These are phyloP conservation scores for Malania oleifera DNA, from an alignment of 164 flowering plant species.

Conservation along the genomic window DNA sequence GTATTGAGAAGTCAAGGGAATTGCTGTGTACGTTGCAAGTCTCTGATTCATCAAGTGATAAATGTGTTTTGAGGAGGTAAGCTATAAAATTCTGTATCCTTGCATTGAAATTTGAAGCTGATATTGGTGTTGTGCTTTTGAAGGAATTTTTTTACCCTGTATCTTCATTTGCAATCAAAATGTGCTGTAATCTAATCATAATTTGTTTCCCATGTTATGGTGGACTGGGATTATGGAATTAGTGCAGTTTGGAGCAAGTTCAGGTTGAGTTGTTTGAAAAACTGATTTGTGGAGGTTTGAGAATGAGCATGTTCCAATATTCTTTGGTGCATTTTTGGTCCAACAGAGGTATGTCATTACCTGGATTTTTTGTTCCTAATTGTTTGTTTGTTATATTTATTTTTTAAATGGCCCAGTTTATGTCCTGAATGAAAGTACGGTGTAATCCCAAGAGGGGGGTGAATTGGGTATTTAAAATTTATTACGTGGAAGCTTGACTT, in stretches of 20 bases:
- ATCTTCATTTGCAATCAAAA: no score
- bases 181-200: neutral
- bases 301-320: slow-evolving; percentile 52
- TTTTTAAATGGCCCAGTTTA: neutral
- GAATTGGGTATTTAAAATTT: no score
- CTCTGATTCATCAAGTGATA: slow-evolving; percentile 21
- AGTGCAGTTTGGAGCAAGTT: slow-evolving; percentile 80
- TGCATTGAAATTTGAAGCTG: slow-evolving; percentile 8
- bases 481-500: no score
- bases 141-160: neutral
- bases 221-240: slow-evolving; percentile 27
- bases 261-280: slow-evolving; percentile 55
- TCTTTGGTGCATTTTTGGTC: slow-evolving; percentile 53
- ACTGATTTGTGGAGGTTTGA: slow-evolving; percentile 49
- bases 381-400: neutral
- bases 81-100: neutral
- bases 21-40: slow-evolving; percentile 35
- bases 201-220: slow-evolving; percentile 16
- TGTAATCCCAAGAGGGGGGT: no score
- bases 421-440: no score
- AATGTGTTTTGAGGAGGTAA: slow-evolving; percentile 46
- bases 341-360: slow-evolving; percentile 35
- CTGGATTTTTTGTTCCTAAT: neutral
- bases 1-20: slow-evolving; percentile 46
- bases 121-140: neutral